phyloP scores from a whole-genome alignment of 78 protist genomes.

The Dictyostelium intermedium region DNA sequence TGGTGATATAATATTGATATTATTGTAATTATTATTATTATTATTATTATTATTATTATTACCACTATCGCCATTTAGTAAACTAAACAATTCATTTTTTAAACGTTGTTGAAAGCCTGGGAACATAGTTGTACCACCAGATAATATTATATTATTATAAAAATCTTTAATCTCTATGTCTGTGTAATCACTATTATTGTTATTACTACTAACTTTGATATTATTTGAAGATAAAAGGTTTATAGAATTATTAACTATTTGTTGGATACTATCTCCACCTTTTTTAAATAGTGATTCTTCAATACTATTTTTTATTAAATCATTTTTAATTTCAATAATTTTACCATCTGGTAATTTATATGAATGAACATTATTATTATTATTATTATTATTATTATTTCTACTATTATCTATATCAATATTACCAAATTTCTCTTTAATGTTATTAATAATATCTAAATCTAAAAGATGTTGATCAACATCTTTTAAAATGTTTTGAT shows the following conservation, averaged over 20 bases:
- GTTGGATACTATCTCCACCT: background rate
- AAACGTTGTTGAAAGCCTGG: background rate
- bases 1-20: background rate
- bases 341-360: slow-evolving; percentile 2
- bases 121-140: background rate
- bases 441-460: background rate
- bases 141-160: background rate
- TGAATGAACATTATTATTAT: background rate
- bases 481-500: background rate
- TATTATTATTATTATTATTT: background rate
- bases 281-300: background rate
- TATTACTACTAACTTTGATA: background rate
- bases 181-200: background rate
- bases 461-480: background rate
- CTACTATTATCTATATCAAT: background rate
- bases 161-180: background rate
- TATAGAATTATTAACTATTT: background rate
- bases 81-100: background rate
- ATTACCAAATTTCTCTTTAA: background rate
- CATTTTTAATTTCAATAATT: background rate
- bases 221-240: background rate
- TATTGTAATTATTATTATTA: too few relatives aligned
- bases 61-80: background rate
- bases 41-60: background rate
- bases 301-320: background rate